Percentiles rank a stretch among this genome's conserved stretches.
Conservation (phyloP, 768 basidiomycete species). For the Pseudohyphozyma bogoriensis region DNA sequence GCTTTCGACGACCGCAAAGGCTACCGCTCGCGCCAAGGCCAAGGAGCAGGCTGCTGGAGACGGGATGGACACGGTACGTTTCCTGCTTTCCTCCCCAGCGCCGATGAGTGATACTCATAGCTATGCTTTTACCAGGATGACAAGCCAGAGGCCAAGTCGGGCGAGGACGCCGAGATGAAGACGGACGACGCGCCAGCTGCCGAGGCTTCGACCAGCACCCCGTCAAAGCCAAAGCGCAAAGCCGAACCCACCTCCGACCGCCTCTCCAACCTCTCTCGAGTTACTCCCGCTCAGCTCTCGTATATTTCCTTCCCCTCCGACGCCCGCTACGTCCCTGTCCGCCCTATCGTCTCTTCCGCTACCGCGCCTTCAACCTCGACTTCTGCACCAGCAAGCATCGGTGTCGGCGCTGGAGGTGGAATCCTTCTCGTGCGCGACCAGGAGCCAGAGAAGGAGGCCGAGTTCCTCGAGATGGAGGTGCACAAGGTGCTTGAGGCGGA, state of each 20-base stretch:
- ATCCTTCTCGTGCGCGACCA: conserved; percentile 74
- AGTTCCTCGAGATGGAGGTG: conserved; percentile 56
- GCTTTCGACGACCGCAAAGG: conserved; percentile 90
- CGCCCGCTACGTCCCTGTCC: conserved; percentile 77
- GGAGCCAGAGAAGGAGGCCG: conserved; percentile 57
- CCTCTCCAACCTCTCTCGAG: conserved; percentile 78
- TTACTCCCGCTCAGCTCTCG: conserved; percentile 77
- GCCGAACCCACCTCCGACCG: conserved; percentile 65
- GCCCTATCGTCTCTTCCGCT: conserved; percentile 54
- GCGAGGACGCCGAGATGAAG: conserved; percentile 70
- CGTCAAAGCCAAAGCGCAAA: conserved; percentile 36
- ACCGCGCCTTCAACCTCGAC: conserved; percentile 23
- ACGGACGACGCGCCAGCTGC: conserved; percentile 42
- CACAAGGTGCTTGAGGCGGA: conserved; percentile 21
- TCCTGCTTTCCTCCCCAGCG: not conserved
- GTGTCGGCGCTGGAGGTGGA: conserved; percentile 59
- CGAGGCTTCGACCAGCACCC: conserved; percentile 1
- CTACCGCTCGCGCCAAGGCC: conserved; percentile 87
- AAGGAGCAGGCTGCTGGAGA: conserved; percentile 50
- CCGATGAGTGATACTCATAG: not conserved
- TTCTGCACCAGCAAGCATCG: conserved; percentile 2
- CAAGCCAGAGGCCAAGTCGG: conserved; percentile 46
- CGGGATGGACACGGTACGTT: conserved; percentile 65
- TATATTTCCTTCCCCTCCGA: conserved; percentile 64
- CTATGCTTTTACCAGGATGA: conserved; percentile 44